A percentile compares a stretch with the other conserved stretches of the same genome.
Evolutionary conservation across 2,329 filamentous ascomycete genomes (phyloP).

Genomic region (Fusarium gaditjirri): DNA sequence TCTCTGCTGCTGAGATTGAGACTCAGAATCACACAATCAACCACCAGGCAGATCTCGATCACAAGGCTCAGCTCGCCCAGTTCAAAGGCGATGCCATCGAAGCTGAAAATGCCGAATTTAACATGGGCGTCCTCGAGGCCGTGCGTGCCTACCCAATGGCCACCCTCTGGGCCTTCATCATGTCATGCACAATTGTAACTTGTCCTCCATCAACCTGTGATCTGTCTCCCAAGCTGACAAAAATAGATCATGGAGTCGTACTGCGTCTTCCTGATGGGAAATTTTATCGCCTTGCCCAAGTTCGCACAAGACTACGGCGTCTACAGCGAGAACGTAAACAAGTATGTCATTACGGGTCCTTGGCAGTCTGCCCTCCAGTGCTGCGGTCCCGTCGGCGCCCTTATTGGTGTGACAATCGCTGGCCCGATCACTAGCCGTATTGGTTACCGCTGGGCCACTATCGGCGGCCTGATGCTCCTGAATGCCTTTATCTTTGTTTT

Average conservation of each 20-base stretch:
- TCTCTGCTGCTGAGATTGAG: not conserved
- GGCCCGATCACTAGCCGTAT: slow-evolving; percentile 51
- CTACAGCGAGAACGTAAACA: slow-evolving; percentile 24
- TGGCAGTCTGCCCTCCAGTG: slow-evolving; percentile 55
- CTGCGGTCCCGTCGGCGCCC: slow-evolving; percentile 49
- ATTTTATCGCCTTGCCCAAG: slow-evolving; percentile 55
- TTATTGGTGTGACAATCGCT: slow-evolving; percentile 52
- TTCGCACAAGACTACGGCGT: slow-evolving; percentile 55
- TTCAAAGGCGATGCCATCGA: slow-evolving; percentile 5
- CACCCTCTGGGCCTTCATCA: not conserved
- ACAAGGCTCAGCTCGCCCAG: not conserved
- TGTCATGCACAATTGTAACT: not conserved
- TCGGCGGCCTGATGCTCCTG: slow-evolving; percentile 51
- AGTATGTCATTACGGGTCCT: slow-evolving; percentile 46
- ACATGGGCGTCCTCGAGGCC: slow-evolving; percentile 1
- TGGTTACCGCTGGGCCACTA: slow-evolving; percentile 53
- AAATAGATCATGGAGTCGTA: slow-evolving; percentile 61
- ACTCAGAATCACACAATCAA: not conserved
- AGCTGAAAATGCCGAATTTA: slow-evolving; percentile 2
- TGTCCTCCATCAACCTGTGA: fast-evolving
- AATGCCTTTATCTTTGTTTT: slow-evolving; percentile 58
- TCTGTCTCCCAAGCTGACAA: not conserved
- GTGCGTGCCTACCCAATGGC: not conserved
- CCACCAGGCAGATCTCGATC: not conserved
- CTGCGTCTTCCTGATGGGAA: slow-evolving; percentile 59